A percentile compares a stretch with the other conserved stretches of the same genome.
phyloP scores from a whole-genome alignment of 108 stramenopile genomes.

The Skeletonema marinoi region DNA sequence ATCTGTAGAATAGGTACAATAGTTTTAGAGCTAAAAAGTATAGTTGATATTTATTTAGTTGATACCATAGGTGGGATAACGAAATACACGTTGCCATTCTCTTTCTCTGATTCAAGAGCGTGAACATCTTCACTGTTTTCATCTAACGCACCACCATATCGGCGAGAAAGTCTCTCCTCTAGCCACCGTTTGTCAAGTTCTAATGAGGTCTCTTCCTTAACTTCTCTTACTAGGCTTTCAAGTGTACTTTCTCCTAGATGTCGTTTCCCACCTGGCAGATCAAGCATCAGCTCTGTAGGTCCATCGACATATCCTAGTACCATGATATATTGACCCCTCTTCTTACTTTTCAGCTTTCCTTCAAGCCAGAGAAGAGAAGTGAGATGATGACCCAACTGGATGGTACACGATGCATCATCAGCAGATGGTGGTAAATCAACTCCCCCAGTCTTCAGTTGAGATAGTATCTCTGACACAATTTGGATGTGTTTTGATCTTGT shows the following conservation, averaged over 20 bases:
- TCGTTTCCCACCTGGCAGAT: conserved; percentile 68
- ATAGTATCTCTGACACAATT: conserved; percentile 9
- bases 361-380: conserved; percentile 16
- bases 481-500: background rate
- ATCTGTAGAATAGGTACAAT: background rate
- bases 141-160: conserved; percentile 26
- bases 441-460: conserved; percentile 12
- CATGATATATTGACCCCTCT: conserved; percentile 15
- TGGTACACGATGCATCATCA: background rate
- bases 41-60: background rate
- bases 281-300: conserved; percentile 7
- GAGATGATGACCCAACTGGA: conserved; percentile 36
- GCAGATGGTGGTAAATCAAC: conserved; percentile 5
- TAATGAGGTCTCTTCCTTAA: conserved; percentile 57
- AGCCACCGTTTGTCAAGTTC: conserved; percentile 46
- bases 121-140: background rate
- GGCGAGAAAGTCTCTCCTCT: background rate
- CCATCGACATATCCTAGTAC: conserved; percentile 38
- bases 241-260: conserved; percentile 58
- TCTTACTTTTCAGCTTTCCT: background rate
- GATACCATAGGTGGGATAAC: background rate
- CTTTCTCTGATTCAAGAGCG: background rate
- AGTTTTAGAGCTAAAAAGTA: background rate
- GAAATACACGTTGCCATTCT: background rate
- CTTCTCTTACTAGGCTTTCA: conserved; percentile 52